Base-by-base conservation (phyloP, 139 green algal genomes). In the Penium margaritaceum region DNA sequence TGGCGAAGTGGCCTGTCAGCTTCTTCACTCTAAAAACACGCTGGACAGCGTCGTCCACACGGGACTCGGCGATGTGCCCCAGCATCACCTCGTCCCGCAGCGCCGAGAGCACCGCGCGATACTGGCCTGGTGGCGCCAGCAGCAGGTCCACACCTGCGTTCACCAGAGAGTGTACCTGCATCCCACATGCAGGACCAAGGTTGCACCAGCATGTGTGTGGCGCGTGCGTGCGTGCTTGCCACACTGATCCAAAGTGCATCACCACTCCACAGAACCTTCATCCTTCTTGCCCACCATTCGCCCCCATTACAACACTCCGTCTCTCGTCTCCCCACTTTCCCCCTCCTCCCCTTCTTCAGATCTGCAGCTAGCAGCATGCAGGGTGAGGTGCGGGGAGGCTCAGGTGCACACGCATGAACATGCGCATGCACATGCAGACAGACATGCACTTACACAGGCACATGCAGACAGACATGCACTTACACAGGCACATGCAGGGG, bases 11-110 rank as follows among this genome's bases (percentile, higher is more conserved):
- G 17, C 64, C 64, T 14, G 69, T 9, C 21, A 34, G 21, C n/a
- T 46, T 21, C 67, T 75, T 75, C 30, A 67, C 4, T 14, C 5
- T 24, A n/a, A 75, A 36, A 37, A 75, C 69, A n/a, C 67, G 54
- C 4, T 19, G 5, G 4, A 75, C 67, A 21, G 67, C 67, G 57
- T 75, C 67, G 67, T 75, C 67, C 21, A 75, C 34, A 3, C 67
- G 24, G 33, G 44, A 7, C 36, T 67, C 44, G 4, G 54, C n/a
- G 44, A 75, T 44, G 36, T 44, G 32, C 37, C 67, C 67, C 7
- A 21, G 15, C 32, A 17, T 37, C 24, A 75, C 67, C 7, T 38
- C 41, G 12, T 5, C 7, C n/a, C 6, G 69, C 7, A 75, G 44
- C 12, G 43, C 38, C 21, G 5, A 21, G 54, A 75, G 41, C n/a